Percentiles rank a stretch among this genome's conserved stretches.
These are phyloP conservation scores for Candida sakaeoensis DNA, from an alignment of 805 yeast species.

Conservation along the genomic window DNA sequence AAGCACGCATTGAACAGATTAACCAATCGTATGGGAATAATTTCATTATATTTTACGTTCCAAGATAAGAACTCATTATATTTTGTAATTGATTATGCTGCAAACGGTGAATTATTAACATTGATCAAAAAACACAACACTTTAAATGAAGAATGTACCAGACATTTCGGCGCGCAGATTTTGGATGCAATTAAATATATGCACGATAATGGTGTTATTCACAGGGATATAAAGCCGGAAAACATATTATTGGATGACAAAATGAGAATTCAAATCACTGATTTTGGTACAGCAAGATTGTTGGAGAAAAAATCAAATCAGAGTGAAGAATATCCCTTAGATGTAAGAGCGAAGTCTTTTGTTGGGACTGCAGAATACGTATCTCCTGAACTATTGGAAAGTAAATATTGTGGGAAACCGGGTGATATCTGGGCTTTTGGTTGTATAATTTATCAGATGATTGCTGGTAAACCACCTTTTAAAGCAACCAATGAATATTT, in stretches of 20 bases:
- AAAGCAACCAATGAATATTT: conserved; percentile 79
- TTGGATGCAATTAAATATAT: conserved; percentile 68
- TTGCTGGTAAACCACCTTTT: conserved; percentile 72
- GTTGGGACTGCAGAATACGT: conserved; percentile 87
- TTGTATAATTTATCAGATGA: conserved; percentile 58
- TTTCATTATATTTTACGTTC: conserved; percentile 70
- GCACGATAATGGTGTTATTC: conserved; percentile 74
- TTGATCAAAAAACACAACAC: conserved; percentile 69
- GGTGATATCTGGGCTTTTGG: conserved; percentile 64
- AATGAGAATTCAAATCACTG: conserved; percentile 66
- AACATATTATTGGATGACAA: conserved; percentile 64
- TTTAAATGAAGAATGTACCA: conserved; percentile 62
- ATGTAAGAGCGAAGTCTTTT: conserved; percentile 71
- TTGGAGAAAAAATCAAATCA: conserved; percentile 48
- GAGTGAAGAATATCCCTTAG: conserved; percentile 57
- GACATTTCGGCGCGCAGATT: conserved; percentile 69
- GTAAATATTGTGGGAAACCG: conserved; percentile 61
- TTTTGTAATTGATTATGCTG: conserved; percentile 74
- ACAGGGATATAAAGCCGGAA: conserved; percentile 82
- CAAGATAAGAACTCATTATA: conserved; percentile 73
- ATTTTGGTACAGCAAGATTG: conserved; percentile 80
- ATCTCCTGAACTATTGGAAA: conserved; percentile 74
- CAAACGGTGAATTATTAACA: conserved; percentile 71
- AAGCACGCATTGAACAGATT: conserved; percentile 74
- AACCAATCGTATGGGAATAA: conserved; percentile 57